Evolutionary conservation across 345 rosid species (phyloP).

Genomic region (Hibiscus trionum): DNA sequence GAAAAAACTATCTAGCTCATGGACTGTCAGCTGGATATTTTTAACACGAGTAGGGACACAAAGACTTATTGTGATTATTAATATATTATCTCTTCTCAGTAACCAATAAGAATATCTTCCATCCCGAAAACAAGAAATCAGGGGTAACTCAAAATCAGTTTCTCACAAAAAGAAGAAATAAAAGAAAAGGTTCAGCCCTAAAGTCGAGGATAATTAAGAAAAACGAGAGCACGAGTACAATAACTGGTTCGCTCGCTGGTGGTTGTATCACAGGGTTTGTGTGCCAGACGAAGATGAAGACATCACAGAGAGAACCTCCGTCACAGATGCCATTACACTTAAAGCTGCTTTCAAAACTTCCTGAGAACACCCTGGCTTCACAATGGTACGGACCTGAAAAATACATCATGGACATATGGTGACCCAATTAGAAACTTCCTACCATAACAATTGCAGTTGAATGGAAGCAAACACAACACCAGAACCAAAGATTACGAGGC

Average conservation of each 20-base stretch:
- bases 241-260: background rate
- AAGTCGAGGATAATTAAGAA: slow-evolving; percentile 9
- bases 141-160: slow-evolving; percentile 7
- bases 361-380: slow-evolving; percentile 95
- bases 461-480: background rate
- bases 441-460: background rate
- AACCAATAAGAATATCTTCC: background rate
- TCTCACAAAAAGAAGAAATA: background rate
- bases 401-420: background rate
- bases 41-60: no score
- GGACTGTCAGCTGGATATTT: no score
- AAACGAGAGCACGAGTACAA: background rate
- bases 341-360: slow-evolving; percentile 94
- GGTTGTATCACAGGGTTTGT: slow-evolving; percentile 20
- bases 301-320: slow-evolving; percentile 78
- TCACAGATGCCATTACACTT: slow-evolving; percentile 87
- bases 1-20: no score
- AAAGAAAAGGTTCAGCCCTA: background rate
- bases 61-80: background rate
- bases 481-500: background rate
- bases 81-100: background rate
- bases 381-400: slow-evolving; percentile 71
- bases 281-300: slow-evolving; percentile 44
- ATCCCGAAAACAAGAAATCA: background rate
- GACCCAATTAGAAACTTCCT: background rate